Base-by-base conservation (phyloP, 2,329 filamentous ascomycete genomes). In the Phoma herbarum region DNA sequence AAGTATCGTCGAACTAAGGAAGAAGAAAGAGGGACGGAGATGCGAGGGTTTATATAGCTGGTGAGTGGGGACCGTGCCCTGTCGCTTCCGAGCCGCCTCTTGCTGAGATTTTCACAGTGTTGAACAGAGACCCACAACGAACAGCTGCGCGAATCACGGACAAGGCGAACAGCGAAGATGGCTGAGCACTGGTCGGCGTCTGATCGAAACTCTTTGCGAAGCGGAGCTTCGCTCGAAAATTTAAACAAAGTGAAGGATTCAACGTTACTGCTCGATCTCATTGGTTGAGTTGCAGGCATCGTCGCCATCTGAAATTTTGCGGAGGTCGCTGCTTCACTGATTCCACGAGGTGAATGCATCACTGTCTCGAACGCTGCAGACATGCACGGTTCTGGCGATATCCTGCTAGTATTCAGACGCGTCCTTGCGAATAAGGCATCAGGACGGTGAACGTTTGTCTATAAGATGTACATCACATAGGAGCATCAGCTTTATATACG, bases 1-100 rank as follows among this genome's bases (percentile, higher is more conserved):
- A 70, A 72, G 66, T 54, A 59, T 59, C 50, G 56, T 59, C 56
- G 56, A 59, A 59, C 56, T 54, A 59, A 28, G 20, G 54, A 45
- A 59, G 25, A 45, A 16, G n/a, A 50, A 41, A 42, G 41, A 53
- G 50, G 56, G 49, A 46, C 50, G 56, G 56, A 53, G 56, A 22
- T 23, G 26, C 3, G 12, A 10, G 39, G 8, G 44, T n/a, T 45
- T 59, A 50, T 50, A 54, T 59, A 59, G 16, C 4, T 5, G 3
- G 3, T 16, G 37, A 2, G 18, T 20, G 20, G 4, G 49, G 44
- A 6, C 44, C 49, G 50, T 52, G 50, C 55, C 18, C 9, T 16
- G n/a, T 29, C 20, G 11, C 39, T 43, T 16, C 23, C 41, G 41
- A n/a, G 22, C 23, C 12, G 18, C n/a, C 23, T 43, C 10, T 22